These are phyloP conservation scores for Chaetomium fimeti DNA, from an alignment of 495 filamentous ascomycete genomes.

Conservation along the genomic window DNA sequence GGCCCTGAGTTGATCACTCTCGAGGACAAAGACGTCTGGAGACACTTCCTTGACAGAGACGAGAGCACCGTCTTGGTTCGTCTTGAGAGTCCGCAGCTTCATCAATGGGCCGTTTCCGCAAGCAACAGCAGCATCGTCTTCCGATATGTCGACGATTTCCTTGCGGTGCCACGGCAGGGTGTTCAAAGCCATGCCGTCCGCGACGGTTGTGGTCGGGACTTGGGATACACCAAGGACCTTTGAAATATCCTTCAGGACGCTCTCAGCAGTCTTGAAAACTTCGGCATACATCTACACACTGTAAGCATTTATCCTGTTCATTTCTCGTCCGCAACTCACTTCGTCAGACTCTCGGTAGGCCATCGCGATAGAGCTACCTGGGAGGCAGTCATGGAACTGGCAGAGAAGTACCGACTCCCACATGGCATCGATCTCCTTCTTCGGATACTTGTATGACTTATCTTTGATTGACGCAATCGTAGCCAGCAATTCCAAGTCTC, in stretches of 20 bases:
- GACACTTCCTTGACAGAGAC: slow-evolving; percentile 65
- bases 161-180: slow-evolving; percentile 80
- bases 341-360: slow-evolving; percentile 90
- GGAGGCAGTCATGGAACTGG: slow-evolving; percentile 96
- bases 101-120: slow-evolving; percentile 51
- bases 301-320: slow-evolving; percentile 8
- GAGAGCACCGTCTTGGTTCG: slow-evolving; percentile 40
- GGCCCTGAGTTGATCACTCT: slow-evolving; percentile 72
- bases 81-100: slow-evolving; percentile 50
- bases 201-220: slow-evolving; percentile 35
- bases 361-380: slow-evolving; percentile 96
- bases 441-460: slow-evolving; percentile 81
- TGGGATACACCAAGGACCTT: slow-evolving; percentile 60
- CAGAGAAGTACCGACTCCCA: slow-evolving; percentile 86
- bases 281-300: slow-evolving; percentile 64
- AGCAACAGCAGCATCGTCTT: slow-evolving; percentile 46
- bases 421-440: slow-evolving; percentile 84
- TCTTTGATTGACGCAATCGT: slow-evolving; percentile 74
- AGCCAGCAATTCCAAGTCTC: slow-evolving; percentile 84
- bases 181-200: slow-evolving; percentile 62
- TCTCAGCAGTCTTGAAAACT: slow-evolving; percentile 74
- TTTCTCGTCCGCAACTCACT: slow-evolving; percentile 37
- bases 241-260: slow-evolving; percentile 67
- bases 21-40: slow-evolving; percentile 70
- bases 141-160: slow-evolving; percentile 64